Evolutionary conservation across 2,329 filamentous ascomycete species (phyloP), one percentile per base, ranked within the genome.

Genomic region (Periglandula ipomoeae): DNA sequence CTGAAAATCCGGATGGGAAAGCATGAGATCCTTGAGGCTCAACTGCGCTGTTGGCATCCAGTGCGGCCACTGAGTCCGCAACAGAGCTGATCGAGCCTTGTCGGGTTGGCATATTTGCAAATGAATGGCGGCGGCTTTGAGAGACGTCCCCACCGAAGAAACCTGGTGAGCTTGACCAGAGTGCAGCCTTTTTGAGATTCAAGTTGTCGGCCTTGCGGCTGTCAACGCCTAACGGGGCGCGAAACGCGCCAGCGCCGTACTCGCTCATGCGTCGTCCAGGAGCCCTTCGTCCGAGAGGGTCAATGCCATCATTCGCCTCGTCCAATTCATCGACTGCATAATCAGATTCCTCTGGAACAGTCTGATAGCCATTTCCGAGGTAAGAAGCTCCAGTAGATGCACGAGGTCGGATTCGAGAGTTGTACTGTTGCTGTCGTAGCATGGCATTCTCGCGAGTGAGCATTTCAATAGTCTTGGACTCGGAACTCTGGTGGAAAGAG

Each of bases 51-150:
- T 65, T 65, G 9, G 65, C 61, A 17, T 81, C 77, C 20, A 79
- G 67, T 9, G 70, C 58, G 4, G 70, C 63, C 35, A 68, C 65
- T 43, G 70, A 63, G 56, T 83, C 80, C 44, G 72, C 72, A 46
- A 80, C 68, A 24, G 80, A 83, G 56, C 78, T 76, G 54, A 84
- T 78, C 3, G 81, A 84, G 2, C 73, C 76, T 55, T 84, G 81
- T 13, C 81, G 74, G 23, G 79, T 81, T 24, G 78, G 80, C 58
- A 84, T 74, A 57, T 82, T 82, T 46, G 81, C 87, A 60, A 93
- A 88, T 1, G 87, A 91, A 64, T 91, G 87, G 24, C 87, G 81
- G 51, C 87, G 78, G 58, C 85, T 89, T 58, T 89, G 85, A 11
- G 83, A 79, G 26, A 81, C 71, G 52, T 87, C 83, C 4, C 71